Percentiles rank a stretch among this genome's conserved stretches.
These are phyloP conservation scores for Corynascus novoguineensis DNA, from an alignment of 495 filamentous ascomycete genomes.

Conservation along the genomic window DNA sequence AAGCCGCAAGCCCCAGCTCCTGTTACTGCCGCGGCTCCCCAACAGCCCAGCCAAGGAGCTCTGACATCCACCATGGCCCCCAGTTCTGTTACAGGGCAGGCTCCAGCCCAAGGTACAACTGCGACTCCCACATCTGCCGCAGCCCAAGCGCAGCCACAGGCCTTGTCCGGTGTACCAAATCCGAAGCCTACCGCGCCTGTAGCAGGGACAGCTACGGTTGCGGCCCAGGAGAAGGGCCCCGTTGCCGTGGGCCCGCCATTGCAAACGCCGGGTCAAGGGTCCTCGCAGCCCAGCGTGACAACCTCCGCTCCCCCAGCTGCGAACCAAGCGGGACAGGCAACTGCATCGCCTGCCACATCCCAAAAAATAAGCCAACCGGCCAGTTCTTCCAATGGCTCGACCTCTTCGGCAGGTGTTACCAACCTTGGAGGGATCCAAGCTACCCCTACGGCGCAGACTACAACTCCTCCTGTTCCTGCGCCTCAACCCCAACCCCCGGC, in stretches of 20 bases:
- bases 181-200: not conserved
- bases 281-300: not conserved
- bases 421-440: not conserved
- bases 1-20: not conserved
- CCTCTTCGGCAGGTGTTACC: not conserved
- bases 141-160: not conserved
- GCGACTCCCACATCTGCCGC: not conserved
- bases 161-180: not conserved
- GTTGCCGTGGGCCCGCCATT: not conserved
- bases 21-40: not conserved
- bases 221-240: not conserved
- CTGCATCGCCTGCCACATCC: not conserved
- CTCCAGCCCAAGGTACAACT: not conserved
- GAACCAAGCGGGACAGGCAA: not conserved
- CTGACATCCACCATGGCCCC: not conserved
- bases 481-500: not conserved
- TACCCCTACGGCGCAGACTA: not conserved
- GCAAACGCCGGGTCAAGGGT: not conserved
- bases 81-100: not conserved
- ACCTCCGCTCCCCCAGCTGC: not conserved
- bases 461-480: not conserved
- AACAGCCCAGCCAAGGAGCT: not conserved
- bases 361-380: not conserved
- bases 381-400: not conserved
- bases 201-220: not conserved